Evolutionary conservation across 192 early-diverging fungal species (phyloP), one percentile per base, ranked within the genome.

Genomic region (Backusella sp.): DNA sequence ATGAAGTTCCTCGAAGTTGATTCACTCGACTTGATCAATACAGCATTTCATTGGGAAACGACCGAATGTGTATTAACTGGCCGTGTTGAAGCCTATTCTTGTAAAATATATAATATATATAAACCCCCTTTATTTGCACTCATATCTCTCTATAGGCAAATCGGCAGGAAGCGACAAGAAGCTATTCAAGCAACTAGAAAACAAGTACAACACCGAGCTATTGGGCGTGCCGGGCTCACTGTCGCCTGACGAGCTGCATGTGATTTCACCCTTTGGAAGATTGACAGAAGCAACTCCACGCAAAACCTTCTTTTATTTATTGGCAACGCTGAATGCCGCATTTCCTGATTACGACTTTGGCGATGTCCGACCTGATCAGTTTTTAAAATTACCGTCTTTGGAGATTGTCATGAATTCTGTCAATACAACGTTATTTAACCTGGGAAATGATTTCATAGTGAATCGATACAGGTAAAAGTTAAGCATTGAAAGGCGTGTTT

Each of bases 281-380:
- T 83, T 99, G 73, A 88, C 91, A 32, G 87, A 96, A 78, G 77
- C 92, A 1, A 90, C 95, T 1, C 93, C 94, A 32, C 87, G 96
- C 30, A 93, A 92, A 84, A 96, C 94, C 5, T 86, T 98, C 41
- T 98, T 98, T 80, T 97, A 97, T 76, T 87, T 99, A 34, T 90
- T 99, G 19, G 94, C 94, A 15, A 99, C 98, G 1, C 84, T 99
- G 35, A 99, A 99, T 81, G 93, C 96, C 3, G 94, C 94, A 6
- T 99, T 94, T 75, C 97, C 98, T 26, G 97, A 99, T 81, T 96
- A 98, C 79, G 98, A 98, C 79, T 99, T 96, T 82, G 94, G 92
- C 21, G 93, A 93, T 56, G 88, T 95, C 21, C 92, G 89, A 68
- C 92, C 91, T 1, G 91, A 94, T 66, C 86, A 91, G 34, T 96